These are phyloP conservation scores for Lepiota venenata DNA, from an alignment of 768 basidiomycete genomes.

Conservation along the genomic window DNA sequence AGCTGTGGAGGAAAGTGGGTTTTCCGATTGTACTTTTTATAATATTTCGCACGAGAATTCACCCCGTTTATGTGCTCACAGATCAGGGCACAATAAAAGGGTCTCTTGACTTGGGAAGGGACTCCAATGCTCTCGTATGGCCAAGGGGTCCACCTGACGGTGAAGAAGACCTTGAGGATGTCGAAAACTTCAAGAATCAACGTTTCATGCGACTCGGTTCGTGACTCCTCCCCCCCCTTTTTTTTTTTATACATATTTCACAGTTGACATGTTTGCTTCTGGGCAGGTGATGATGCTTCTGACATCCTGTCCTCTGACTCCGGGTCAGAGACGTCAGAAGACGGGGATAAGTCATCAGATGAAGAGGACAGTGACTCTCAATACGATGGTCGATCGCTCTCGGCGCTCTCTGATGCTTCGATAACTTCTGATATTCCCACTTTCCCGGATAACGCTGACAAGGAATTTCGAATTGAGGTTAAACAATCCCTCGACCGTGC, in stretches of 20 bases:
- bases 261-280: neutral
- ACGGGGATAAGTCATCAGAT: conserved; percentile 39
- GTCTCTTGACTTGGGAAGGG: conserved; percentile 54
- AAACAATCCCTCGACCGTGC: conserved; percentile 87
- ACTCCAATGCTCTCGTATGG: conserved; percentile 81
- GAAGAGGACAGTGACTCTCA: conserved; percentile 37
- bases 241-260: neutral
- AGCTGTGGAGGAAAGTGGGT: conserved; percentile 63
- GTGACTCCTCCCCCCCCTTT: conserved; percentile 6
- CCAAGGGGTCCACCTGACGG: conserved; percentile 63
- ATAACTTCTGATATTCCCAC: conserved; percentile 29
- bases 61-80: conserved; percentile 19
- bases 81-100: conserved; percentile 43
- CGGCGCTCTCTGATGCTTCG: conserved; percentile 48
- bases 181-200: conserved; percentile 51
- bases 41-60: conserved; percentile 5
- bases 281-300: conserved; percentile 55
- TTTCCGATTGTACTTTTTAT: conserved; percentile 7
- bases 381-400: conserved; percentile 30
- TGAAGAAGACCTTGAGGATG: conserved; percentile 59
- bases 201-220: conserved; percentile 75
- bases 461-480: conserved; percentile 76
- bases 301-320: conserved; percentile 63
- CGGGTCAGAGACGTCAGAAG: conserved; percentile 54
- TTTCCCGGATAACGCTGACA: conserved; percentile 43